A percentile compares a stretch with the other conserved stretches of the same genome.
These are phyloP conservation scores for Mucuna pruriens DNA, from an alignment of 306 rosid species.

Conservation along the genomic window DNA sequence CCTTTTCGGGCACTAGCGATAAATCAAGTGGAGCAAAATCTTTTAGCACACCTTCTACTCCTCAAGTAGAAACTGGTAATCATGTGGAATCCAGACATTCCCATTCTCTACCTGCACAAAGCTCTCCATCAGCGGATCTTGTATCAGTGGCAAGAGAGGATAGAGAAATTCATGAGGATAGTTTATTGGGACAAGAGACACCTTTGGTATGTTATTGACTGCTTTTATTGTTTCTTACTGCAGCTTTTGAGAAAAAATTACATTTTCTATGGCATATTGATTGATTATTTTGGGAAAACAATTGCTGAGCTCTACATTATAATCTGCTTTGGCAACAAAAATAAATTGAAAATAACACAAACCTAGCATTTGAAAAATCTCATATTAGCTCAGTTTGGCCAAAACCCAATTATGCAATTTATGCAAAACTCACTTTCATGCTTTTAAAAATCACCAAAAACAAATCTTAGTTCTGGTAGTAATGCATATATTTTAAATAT, in stretches of 20 bases:
- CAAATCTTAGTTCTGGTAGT: slow-evolving; percentile 13
- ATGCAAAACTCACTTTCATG: slow-evolving; percentile 19
- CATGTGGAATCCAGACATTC: slow-evolving; percentile 68
- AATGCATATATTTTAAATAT: background rate
- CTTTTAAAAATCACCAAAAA: slow-evolving; percentile 21
- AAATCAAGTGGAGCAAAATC: slow-evolving; percentile 91
- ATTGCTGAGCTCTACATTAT: background rate
- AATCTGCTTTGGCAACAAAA: background rate
- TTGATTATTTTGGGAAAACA: background rate
- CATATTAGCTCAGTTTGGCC: slow-evolving; percentile 12
- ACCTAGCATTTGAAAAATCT: slow-evolving; percentile 17
- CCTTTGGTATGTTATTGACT: slow-evolving; percentile 72
- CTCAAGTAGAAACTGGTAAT: slow-evolving; percentile 77
- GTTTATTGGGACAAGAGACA: slow-evolving; percentile 75
- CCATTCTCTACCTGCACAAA: slow-evolving; percentile 70
- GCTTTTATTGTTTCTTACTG: slow-evolving; percentile 25
- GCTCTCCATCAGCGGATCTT: slow-evolving; percentile 75
- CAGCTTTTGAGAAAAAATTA: slow-evolving; percentile 30
- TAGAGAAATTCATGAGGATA: slow-evolving; percentile 59
- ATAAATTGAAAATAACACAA: background rate
- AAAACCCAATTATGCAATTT: slow-evolving; percentile 10
- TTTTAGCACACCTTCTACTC: slow-evolving; percentile 83
- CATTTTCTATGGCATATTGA: background rate
- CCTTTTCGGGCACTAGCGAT: slow-evolving; percentile 73
- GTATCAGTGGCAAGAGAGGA: slow-evolving; percentile 69